Evolutionary conservation across 2,329 filamentous ascomycete species (phyloP), one percentile per base, ranked within the genome.

Genomic region (Phoma sp.): DNA sequence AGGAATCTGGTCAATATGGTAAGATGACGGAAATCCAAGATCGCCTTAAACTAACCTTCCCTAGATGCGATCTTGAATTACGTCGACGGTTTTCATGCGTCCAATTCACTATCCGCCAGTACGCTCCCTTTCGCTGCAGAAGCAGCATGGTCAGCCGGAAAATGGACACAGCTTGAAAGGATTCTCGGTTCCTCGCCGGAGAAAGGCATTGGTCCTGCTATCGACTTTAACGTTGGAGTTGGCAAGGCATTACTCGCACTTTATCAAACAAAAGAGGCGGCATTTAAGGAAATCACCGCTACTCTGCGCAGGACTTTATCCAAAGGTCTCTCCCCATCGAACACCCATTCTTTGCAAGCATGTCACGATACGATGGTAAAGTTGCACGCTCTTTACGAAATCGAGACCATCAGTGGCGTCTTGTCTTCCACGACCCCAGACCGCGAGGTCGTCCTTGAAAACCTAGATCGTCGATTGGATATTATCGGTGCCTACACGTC

Each of bases 1-100:
- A 92, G 69, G 92, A 97, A 71, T 96, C 93, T n/a, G 95, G 93
- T 0, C 95, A 98, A 71, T 89, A 97, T 75, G 90, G 90, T 93
- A 79, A 74, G 80, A 72, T 4, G 29, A 23, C 37, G 50, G 25
- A 24, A 44, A 43, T 30, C 2, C 32, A 8, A 7, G 33, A 27
- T 27, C 14, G 42, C 13, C 64, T 70, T 62, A 4, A 6, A 69
- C 61, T 65, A 32, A 61, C 18, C 7, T 0, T 40, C 9, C 52
- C 23, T 57, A 93, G 90, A 96, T 76, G 88, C 90, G 2, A 82
- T 98, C 14, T 80, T 98, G 24, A 93, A 93, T 57, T 91, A 96
- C 63, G 87, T 96, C 10, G 90, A 96, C 67, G 87, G 87, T 5
- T 89, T 97, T 75, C 80, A 85, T 41, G 67, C 67, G 2, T 63